phyloP scores from a whole-genome alignment of 1,284 basidiomycete genomes.

The Rhodotorula sp. region DNA sequence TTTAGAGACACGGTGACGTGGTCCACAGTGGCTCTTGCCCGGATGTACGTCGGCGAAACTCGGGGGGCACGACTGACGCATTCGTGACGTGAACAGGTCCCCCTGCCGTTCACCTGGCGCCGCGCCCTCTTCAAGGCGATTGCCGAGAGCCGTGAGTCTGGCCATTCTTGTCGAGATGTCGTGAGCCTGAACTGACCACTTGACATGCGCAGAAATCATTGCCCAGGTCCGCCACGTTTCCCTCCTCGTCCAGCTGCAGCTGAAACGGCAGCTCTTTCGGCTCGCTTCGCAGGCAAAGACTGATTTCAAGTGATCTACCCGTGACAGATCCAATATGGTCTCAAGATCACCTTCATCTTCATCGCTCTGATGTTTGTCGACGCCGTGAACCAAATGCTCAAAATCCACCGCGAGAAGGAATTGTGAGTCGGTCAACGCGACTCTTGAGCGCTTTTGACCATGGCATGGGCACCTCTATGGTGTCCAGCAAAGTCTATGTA shows the following conservation, averaged over 20 bases:
- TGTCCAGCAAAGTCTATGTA: no score
- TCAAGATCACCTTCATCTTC: conserved; percentile 45
- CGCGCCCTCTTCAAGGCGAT: conserved; percentile 51
- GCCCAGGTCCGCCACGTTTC: conserved; percentile 44
- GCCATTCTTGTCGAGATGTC: no score
- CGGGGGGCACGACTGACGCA: not conserved
- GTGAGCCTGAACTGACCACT: no score
- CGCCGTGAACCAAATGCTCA: conserved; percentile 40
- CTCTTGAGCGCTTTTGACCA: no score
- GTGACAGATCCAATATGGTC: conserved; percentile 44
- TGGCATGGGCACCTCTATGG: not conserved
- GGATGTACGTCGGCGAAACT: no score
- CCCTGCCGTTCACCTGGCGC: conserved; percentile 50
- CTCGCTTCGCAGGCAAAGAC: no score
- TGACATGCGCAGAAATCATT: conserved; percentile 31
- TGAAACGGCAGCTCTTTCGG: no score
- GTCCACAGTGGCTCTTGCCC: no score
- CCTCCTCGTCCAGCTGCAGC: not conserved
- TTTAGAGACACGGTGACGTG: no score
- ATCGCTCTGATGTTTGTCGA: conserved; percentile 38
- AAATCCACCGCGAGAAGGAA: conserved; percentile 39
- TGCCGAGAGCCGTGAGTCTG: conserved; percentile 43
- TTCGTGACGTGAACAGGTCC: conserved; percentile 33
- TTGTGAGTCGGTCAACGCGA: conserved; percentile 11
- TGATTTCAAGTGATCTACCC: no score